phyloP scores from a whole-genome alignment of 2,329 filamentous ascomycete species.

The Sordariomycetes sp. region DNA sequence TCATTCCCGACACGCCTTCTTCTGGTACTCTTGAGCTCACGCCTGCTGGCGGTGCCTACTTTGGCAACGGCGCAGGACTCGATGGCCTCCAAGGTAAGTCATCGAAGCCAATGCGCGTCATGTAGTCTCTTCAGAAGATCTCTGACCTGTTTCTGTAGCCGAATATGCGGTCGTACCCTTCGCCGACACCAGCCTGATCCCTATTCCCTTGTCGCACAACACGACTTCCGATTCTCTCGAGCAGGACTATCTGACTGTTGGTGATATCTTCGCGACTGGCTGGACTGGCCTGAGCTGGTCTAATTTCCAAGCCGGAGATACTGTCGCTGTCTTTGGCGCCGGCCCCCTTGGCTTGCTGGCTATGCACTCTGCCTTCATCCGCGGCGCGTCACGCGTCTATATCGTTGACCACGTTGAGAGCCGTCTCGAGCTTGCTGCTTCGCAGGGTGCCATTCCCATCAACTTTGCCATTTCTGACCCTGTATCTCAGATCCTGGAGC shows the following conservation, averaged over 20 bases:
- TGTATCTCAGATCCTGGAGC: too few relatives aligned
- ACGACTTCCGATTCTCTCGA: too few relatives aligned
- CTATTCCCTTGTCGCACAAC: slow-evolving; percentile 17
- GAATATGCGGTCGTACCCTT: slow-evolving; percentile 41
- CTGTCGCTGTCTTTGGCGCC: slow-evolving; percentile 55
- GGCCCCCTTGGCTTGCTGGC: slow-evolving; percentile 58
- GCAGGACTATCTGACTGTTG: slow-evolving; percentile 1
- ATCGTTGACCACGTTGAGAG: slow-evolving; percentile 55
- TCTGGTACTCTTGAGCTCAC: slow-evolving; percentile 10
- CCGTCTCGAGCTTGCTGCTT: slow-evolving; percentile 46
- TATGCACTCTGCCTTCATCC: slow-evolving; percentile 50
- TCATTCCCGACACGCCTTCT: slow-evolving; percentile 13
- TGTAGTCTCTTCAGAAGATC: not conserved
- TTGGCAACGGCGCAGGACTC: slow-evolving; percentile 1
- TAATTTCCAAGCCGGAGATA: slow-evolving; percentile 50
- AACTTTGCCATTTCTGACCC: too few relatives aligned
- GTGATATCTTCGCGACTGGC: slow-evolving; percentile 17
- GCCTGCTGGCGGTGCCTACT: slow-evolving; percentile 2
- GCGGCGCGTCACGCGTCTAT: slow-evolving; percentile 51
- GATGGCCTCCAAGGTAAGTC: slow-evolving; percentile 6
- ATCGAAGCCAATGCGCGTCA: not conserved
- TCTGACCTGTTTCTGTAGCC: slow-evolving; percentile 14
- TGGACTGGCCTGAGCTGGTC: slow-evolving; percentile 49
- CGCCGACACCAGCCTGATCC: slow-evolving; percentile 33
- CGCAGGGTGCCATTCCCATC: slow-evolving; percentile 52